Evolutionary conservation across 2,329 filamentous ascomycete genomes (phyloP).

Genomic region (Arthrobotrys sinensis): DNA sequence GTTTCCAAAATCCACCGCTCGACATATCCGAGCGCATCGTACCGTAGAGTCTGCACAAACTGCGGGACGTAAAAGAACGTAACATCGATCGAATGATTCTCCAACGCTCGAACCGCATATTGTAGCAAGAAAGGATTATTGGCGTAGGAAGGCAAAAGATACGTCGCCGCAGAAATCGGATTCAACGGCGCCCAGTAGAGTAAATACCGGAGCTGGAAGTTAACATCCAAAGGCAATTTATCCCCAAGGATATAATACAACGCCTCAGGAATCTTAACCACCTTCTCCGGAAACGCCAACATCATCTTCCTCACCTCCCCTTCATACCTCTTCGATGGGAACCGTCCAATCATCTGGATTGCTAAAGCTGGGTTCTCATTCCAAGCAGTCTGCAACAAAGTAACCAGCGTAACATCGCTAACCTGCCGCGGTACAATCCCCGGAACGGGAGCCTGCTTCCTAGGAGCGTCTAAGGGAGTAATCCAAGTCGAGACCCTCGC

Average conservation of each 20-base stretch:
- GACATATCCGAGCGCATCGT: conserved; percentile 93
- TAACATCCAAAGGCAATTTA: conserved; percentile 82
- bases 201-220: conserved; percentile 86
- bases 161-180: conserved; percentile 91
- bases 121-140: conserved; percentile 95
- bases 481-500: conserved; percentile 90
- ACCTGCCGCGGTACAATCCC: conserved; percentile 63
- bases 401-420: conserved; percentile 71
- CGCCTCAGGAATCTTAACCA: conserved; percentile 84
- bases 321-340: conserved; percentile 80
- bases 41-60: conserved; percentile 93
- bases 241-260: conserved; percentile 85
- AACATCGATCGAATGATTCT: conserved; percentile 94
- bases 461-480: conserved; percentile 79
- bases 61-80: conserved; percentile 99
- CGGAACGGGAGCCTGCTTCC: conserved; percentile 68
- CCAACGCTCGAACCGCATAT: conserved; percentile 94
- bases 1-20: conserved; percentile 97
- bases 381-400: conserved; percentile 87
- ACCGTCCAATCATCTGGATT: conserved; percentile 85
- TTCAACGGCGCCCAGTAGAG: conserved; percentile 94
- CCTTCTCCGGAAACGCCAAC: conserved; percentile 86
- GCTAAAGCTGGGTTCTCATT: conserved; percentile 85
- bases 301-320: conserved; percentile 85
- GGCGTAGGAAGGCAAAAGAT: conserved; percentile 90